Evolutionary conservation across 1,139 yeast species (phyloP), one percentile per base, ranked within the genome.

Genomic region (Saccharomyces hybrid): DNA sequence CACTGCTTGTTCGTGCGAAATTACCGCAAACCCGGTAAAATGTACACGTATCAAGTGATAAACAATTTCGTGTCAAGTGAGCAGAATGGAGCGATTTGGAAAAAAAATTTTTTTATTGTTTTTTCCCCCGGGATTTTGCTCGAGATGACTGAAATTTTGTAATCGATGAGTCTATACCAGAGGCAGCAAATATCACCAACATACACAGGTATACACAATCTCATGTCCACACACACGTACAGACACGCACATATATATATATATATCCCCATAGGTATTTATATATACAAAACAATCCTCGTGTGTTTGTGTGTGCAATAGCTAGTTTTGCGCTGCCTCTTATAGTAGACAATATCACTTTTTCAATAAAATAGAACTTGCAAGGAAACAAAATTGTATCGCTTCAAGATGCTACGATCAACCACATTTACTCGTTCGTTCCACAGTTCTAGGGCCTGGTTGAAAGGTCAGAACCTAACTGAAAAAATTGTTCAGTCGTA

Each of bases 401-500:
- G 25, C 25, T 38, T 8, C 25, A 16, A 16, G 13, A 38, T 38
- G 44, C 48, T 61, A 34, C 58, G 60, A 46, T 55, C 54, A 19
- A 38, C 44, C 44, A 11, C 44, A 14, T 5, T 19, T 34, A 54
- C 55, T 32, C 60, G 66, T 47, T 50, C 52, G 11, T 55, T 62
- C 44, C 65, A 61, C 49, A 29, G 51, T 42, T 48, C 57, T 19
- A 38, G 44, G 26, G n/a, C 25, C 44, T 38, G 44, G 44, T 38
- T 38, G 25, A 38, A 11, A 25, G 75, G 75, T 32, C 98, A 91
- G 72, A 91, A 89, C 66, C 73, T 93, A 65, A 91, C 97, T 27
- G 99, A 93, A 73, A 95, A 95, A 73, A 89, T 95, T 58, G 97
- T 90, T 8, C 99, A 93, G 70, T 81, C 81, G 67, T 91, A 88